phyloP scores from a whole-genome alignment of 768 basidiomycete species.

The Trametopsis cervina region DNA sequence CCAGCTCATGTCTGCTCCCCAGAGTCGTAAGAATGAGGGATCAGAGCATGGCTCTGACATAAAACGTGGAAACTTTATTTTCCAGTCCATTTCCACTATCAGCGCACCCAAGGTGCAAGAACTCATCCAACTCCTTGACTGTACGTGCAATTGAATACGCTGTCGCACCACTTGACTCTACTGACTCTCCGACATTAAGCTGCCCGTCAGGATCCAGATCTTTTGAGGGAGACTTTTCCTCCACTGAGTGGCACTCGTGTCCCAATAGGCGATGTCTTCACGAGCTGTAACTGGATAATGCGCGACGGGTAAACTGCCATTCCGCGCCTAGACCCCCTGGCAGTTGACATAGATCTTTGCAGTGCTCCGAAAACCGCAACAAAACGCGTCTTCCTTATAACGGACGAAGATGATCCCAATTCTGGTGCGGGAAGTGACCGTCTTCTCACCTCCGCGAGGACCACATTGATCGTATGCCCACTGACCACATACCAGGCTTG shows the following conservation, averaged over 20 bases:
- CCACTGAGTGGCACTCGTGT: slow-evolving; percentile 51
- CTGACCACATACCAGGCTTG: neutral
- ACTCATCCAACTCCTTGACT: slow-evolving; percentile 69
- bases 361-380: slow-evolving; percentile 84
- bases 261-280: slow-evolving; percentile 86
- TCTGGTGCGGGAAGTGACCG: slow-evolving; percentile 48
- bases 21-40: slow-evolving; percentile 31
- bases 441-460: slow-evolving; percentile 60
- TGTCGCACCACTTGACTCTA: neutral
- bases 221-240: slow-evolving; percentile 54
- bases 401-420: slow-evolving; percentile 80
- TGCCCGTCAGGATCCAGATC: slow-evolving; percentile 54
- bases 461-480: slow-evolving; percentile 55
- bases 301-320: slow-evolving; percentile 64
- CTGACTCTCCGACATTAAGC: slow-evolving; percentile 33
- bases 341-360: neutral
- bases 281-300: slow-evolving; percentile 83
- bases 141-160: slow-evolving; percentile 32
- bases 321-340: neutral
- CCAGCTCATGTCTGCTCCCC: neutral
- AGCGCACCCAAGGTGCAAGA: slow-evolving; percentile 79
- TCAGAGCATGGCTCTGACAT: slow-evolving; percentile 44
- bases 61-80: slow-evolving; percentile 63
- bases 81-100: slow-evolving; percentile 71
- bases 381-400: slow-evolving; percentile 92